These are phyloP conservation scores for Beta lomatogona DNA, from an alignment of 179 eudicot species.

Conservation along the genomic window DNA sequence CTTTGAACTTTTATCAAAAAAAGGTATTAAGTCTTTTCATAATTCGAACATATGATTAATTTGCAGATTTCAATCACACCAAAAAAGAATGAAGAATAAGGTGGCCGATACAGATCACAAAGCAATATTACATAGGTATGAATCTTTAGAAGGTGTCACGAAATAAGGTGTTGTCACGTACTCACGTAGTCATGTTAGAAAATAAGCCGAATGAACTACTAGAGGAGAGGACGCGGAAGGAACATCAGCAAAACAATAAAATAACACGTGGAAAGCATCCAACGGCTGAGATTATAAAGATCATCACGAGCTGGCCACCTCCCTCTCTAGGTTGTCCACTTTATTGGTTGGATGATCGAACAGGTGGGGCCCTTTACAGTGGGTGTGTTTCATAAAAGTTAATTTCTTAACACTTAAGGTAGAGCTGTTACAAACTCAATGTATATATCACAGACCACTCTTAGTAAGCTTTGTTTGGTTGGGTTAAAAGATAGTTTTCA, in stretches of 20 bases:
- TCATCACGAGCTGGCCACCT: slow-evolving; percentile 3
- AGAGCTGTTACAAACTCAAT: neutral
- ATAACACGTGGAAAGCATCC: slow-evolving; percentile 13
- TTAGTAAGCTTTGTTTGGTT: neutral
- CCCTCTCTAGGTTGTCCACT: slow-evolving; percentile 18
- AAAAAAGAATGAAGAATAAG: neutral
- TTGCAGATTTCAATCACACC: neutral
- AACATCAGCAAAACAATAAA: neutral
- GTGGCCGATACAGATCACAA: slow-evolving; percentile 1
- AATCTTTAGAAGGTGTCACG: neutral
- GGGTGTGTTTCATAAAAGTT: neutral
- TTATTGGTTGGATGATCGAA: neutral
- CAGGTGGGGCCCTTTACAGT: slow-evolving; percentile 2
- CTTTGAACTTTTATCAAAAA: too few relatives aligned
- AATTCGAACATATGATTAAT: too few relatives aligned
- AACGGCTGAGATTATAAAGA: slow-evolving; percentile 8
- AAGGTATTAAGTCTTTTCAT: too few relatives aligned
- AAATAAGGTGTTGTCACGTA: slow-evolving; percentile 12
- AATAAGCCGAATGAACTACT: neutral
- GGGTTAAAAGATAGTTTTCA: too few relatives aligned
- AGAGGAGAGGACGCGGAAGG: neutral
- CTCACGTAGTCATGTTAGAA: neutral
- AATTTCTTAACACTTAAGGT: neutral
- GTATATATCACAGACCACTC: neutral
- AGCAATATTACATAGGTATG: neutral